phyloP scores from a whole-genome alignment of 169 alveolate genomes.

The Plasmodium coatneyi region DNA sequence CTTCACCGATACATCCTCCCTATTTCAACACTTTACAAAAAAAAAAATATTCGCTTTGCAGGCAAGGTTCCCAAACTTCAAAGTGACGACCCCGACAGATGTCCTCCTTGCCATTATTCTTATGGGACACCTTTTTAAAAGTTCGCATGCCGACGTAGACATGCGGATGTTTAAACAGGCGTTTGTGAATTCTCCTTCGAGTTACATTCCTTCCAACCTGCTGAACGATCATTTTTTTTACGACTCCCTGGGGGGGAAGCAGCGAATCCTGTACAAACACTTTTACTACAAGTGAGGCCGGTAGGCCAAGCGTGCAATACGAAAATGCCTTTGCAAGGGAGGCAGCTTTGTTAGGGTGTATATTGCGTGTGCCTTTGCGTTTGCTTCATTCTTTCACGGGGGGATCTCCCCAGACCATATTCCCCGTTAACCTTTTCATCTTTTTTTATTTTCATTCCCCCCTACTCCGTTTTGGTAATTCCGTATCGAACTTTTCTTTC shows the following conservation, averaged over 20 bases:
- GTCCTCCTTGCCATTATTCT: conserved; percentile 24
- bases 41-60: conserved; percentile 26
- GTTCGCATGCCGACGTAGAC: not conserved
- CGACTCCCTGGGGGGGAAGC: conserved; percentile 21
- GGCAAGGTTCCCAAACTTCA: conserved; percentile 24
- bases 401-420: not conserved
- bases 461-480: not conserved
- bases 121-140: conserved; percentile 12
- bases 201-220: conserved; percentile 10
- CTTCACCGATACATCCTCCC: conserved; percentile 49
- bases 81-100: conserved; percentile 48
- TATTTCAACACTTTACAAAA: conserved; percentile 17
- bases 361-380: not conserved
- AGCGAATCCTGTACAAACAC: conserved; percentile 6
- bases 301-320: not conserved
- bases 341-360: not conserved
- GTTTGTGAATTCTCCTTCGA: conserved; percentile 12
- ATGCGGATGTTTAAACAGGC: conserved; percentile 14
- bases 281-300: conserved; percentile 11
- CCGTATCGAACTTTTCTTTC: not conserved
- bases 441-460: not conserved
- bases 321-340: not conserved
- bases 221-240: conserved; percentile 30
- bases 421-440: not conserved
- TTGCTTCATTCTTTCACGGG: not conserved